phyloP scores from a whole-genome alignment of 1,139 yeast species.

The Blastobotrys elegans region DNA sequence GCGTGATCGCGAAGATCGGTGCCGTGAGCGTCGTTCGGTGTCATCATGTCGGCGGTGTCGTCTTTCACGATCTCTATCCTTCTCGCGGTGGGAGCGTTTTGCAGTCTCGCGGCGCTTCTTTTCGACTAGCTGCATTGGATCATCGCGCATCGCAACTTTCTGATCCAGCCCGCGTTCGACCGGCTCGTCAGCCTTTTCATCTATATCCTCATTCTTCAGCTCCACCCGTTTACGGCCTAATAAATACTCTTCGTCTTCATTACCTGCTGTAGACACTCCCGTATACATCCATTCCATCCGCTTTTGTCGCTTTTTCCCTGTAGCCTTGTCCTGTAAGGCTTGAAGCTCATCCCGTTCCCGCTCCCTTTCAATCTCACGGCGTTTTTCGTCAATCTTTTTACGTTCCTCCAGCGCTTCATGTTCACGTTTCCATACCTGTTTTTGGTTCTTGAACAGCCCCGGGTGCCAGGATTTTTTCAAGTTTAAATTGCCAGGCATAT shows the following conservation, averaged over 20 bases:
- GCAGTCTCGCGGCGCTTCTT: background rate
- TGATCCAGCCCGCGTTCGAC: slow-evolving; percentile 26
- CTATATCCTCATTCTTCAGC: slow-evolving; percentile 21
- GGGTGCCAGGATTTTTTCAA: slow-evolving; percentile 97
- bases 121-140: slow-evolving; percentile 1
- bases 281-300: slow-evolving; percentile 81
- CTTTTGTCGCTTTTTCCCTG: slow-evolving; percentile 43
- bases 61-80: slow-evolving; percentile 1
- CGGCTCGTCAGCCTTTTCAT: slow-evolving; percentile 5
- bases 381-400: slow-evolving; percentile 58
- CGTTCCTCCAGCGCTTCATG: slow-evolving; percentile 72
- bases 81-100: background rate
- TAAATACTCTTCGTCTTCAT: slow-evolving; percentile 43
- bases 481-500: slow-evolving; percentile 73
- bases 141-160: slow-evolving; percentile 6
- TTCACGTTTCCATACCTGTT: slow-evolving; percentile 79
- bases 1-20: background rate
- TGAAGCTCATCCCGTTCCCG: slow-evolving; percentile 57
- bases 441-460: slow-evolving; percentile 75
- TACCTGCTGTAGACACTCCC: slow-evolving; percentile 20
- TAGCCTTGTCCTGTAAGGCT: slow-evolving; percentile 45
- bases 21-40: background rate
- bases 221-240: slow-evolving; percentile 49
- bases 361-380: slow-evolving; percentile 60
- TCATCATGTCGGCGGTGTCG: background rate